Evolutionary conservation across 257 asterid species (phyloP).

Genomic region (Ilex asprella): DNA sequence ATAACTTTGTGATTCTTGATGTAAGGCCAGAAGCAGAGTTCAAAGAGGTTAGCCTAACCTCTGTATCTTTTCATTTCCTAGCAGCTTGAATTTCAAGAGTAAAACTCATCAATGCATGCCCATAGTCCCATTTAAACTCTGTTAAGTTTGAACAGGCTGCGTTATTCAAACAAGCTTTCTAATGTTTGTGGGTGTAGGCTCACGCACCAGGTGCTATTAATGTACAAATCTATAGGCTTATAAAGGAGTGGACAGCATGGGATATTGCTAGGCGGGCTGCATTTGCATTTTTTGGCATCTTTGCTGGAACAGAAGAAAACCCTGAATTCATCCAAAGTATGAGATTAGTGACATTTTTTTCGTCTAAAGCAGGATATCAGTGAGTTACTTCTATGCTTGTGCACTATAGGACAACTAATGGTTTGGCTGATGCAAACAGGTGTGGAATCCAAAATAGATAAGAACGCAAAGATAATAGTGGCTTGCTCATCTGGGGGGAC

Average conservation of each 20-base stretch:
- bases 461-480: slow-evolving; percentile 75
- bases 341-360: neutral
- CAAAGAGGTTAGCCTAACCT: slow-evolving; percentile 54
- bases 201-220: slow-evolving; percentile 92
- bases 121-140: neutral
- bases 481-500: slow-evolving; percentile 93
- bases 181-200: slow-evolving; percentile 35
- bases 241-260: slow-evolving; percentile 99
- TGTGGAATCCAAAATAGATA: slow-evolving; percentile 68
- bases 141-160: neutral
- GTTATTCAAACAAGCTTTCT: neutral
- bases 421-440: slow-evolving; percentile 32
- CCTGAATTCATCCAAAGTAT: slow-evolving; percentile 74
- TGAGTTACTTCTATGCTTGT: neutral
- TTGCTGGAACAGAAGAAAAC: slow-evolving; percentile 92
- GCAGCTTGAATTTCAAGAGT: neutral
- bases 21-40: slow-evolving; percentile 94
- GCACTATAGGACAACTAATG: slow-evolving; percentile 6
- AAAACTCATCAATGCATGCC: too few species aligned
- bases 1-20: slow-evolving; percentile 77
- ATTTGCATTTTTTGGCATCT: slow-evolving; percentile 89
- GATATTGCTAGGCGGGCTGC: slow-evolving; percentile 94
- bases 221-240: slow-evolving; percentile 90
- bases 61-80: neutral
- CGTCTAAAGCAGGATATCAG: neutral